phyloP scores from a whole-genome alignment of 2,329 filamentous ascomycete species.

The Fusarium kyushuense region DNA sequence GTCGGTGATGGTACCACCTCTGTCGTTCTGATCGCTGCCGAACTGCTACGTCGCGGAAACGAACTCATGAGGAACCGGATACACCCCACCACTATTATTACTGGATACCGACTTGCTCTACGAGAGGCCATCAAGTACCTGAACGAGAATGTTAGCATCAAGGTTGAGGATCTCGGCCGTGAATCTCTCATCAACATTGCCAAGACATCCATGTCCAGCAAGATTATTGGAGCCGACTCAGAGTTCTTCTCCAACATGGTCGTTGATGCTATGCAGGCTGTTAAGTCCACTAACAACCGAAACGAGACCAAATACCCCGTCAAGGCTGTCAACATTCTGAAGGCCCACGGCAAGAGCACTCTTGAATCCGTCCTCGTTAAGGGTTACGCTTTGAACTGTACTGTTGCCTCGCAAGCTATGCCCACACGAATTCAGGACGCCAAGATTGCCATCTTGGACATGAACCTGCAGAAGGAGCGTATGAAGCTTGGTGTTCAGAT shows the following conservation, averaged over 20 bases:
- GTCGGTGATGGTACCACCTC: constrained; percentile 98
- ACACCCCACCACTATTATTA: constrained; percentile 99
- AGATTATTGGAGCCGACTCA: constrained; percentile 95
- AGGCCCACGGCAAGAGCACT: constrained; percentile 94
- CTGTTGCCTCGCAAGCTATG: constrained; percentile 98
- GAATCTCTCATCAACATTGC: constrained; percentile 95
- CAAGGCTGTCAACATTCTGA: constrained; percentile 98
- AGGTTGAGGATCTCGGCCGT: constrained; percentile 89
- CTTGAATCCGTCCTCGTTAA: constrained; percentile 91
- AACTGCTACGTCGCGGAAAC: constrained; percentile 92
- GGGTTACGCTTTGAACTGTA: constrained; percentile 98
- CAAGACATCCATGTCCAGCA: constrained; percentile 99
- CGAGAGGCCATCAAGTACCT: constrained; percentile 98
- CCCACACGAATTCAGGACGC: constrained; percentile 90
- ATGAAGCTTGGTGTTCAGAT: constrained; percentile 99
- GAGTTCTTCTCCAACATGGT: constrained; percentile 99
- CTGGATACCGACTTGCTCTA: constrained; percentile 93
- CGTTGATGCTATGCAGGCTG: constrained; percentile 92
- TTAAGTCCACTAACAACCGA: constrained; percentile 92
- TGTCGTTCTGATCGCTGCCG: constrained; percentile 95
- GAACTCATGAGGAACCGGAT: constrained; percentile 99
- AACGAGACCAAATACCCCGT: constrained; percentile 96
- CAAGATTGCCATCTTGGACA: constrained; percentile 96
- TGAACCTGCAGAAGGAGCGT: constrained; percentile 98
- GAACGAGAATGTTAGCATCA: constrained; percentile 97